Evolutionary conservation across 2,329 filamentous ascomycete genomes (phyloP), one percentile per base, ranked within the genome.

Genomic region (Talaromyces sp.): DNA sequence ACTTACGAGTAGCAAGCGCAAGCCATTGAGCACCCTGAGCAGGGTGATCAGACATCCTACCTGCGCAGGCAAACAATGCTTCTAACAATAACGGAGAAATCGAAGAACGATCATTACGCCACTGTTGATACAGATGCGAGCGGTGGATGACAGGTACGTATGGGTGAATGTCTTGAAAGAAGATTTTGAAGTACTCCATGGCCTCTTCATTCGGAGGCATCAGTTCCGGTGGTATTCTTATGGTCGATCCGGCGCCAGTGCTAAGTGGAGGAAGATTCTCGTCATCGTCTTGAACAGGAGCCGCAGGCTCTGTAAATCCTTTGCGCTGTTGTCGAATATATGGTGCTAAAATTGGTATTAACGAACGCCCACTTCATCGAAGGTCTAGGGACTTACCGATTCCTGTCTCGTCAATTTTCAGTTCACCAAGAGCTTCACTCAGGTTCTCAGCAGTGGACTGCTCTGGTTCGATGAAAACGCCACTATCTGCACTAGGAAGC

Each of bases 111-210:
- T 91, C 87, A 15, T 84, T 86, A 58, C 89, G 85, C 93, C 93
- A 97, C 75, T 97, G 91, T 43, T 91, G 86, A 67, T 94, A 96
- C 66, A 97, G 89, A 39, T 87, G 80, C 2, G 82, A 78, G 67
- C 90, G 89, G 75, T 94, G 92, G 55, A 97, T 77, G 2, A 97
- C 91, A 0, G 93, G 93, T 1, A 95, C 86, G 65, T 96, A 97
- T 0, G 92, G 92, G 67, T 97, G 94, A 33, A 97, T 89, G 64
- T 97, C 87, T 35, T 81, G 79, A 72, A 97, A 97, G 71, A 91
- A 97, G 43, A 96, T 88, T 39, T 94, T 86, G 70, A 97, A 96
- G 69, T 94, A 96, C 36, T 89, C 83, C 68, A 91, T 77, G 4
- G 87, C 87, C 36, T 89, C 89, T 45, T 90, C 86, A 33, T 97